Conservation (phyloP, 495 filamentous ascomycete genomes). For the Penicillium mononematosum region DNA sequence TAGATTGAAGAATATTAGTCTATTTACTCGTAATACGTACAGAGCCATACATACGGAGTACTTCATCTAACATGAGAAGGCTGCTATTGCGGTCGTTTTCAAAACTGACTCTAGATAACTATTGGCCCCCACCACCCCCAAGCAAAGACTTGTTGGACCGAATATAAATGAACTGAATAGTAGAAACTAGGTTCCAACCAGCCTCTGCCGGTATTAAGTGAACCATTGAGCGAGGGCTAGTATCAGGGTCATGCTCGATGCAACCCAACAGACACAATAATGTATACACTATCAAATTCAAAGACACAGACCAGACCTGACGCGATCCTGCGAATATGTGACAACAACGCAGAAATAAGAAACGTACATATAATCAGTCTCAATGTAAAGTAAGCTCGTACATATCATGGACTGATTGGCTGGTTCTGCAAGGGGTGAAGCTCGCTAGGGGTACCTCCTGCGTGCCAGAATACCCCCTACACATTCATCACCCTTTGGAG, state of each 20-base stretch:
- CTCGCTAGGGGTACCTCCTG: slow-evolving; percentile 19
- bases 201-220: neutral
- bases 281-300: neutral
- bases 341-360: neutral
- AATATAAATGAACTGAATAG: neutral
- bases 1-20: too few relatives aligned
- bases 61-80: neutral
- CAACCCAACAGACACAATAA: neutral
- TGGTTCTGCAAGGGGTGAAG: slow-evolving; percentile 26
- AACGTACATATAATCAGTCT: too few relatives aligned
- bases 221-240: neutral
- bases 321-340: neutral
- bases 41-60: too few relatives aligned
- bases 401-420: neutral
- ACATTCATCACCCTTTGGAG: neutral
- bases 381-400: neutral
- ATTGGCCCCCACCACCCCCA: neutral
- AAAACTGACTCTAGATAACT: neutral
- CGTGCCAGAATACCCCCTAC: slow-evolving; percentile 19
- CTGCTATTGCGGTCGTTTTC: neutral
- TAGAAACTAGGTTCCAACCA: neutral
- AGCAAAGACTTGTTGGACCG: neutral
- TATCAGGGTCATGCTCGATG: neutral
- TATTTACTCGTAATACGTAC: too few relatives aligned
- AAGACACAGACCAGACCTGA: neutral